phyloP scores from a whole-genome alignment of 805 yeast species.

The Jamesozyma piceae region DNA sequence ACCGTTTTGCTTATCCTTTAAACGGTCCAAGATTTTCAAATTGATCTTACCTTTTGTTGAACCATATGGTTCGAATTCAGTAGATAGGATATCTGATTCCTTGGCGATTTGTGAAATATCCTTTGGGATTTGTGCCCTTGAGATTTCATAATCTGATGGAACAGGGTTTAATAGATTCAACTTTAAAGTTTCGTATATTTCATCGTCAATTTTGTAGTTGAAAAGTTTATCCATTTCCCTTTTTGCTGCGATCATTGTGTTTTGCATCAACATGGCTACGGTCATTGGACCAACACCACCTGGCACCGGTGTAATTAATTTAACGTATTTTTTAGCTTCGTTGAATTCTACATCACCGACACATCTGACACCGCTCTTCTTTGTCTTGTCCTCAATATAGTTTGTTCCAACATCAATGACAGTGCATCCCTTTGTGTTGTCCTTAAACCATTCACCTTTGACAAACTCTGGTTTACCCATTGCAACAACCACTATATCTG shows the following conservation, averaged over 20 bases:
- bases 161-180: conserved; percentile 54
- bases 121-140: conserved; percentile 67
- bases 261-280: conserved; percentile 69
- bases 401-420: conserved; percentile 82
- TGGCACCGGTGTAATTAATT: conserved; percentile 74
- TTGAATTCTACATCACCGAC: conserved; percentile 74
- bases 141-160: conserved; percentile 73
- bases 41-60: conserved; percentile 70
- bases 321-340: conserved; percentile 33
- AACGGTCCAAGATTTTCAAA: conserved; percentile 51
- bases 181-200: conserved; percentile 41
- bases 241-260: conserved; percentile 62
- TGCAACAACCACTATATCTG: conserved; percentile 81
- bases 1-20: conserved; percentile 56
- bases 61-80: conserved; percentile 69
- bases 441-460: conserved; percentile 58
- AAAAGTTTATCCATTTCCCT: conserved; percentile 25
- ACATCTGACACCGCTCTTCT: conserved; percentile 59
- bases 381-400: conserved; percentile 54
- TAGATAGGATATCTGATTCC: conserved; percentile 58
- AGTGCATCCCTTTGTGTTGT: conserved; percentile 40
- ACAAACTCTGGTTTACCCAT: conserved; percentile 64
- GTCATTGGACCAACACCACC: conserved; percentile 94
- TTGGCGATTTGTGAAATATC: conserved; percentile 56
- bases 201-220: conserved; percentile 7